Conservation (phyloP, 2,329 filamentous ascomycete genomes). For the Tolypocladium amazonense region DNA sequence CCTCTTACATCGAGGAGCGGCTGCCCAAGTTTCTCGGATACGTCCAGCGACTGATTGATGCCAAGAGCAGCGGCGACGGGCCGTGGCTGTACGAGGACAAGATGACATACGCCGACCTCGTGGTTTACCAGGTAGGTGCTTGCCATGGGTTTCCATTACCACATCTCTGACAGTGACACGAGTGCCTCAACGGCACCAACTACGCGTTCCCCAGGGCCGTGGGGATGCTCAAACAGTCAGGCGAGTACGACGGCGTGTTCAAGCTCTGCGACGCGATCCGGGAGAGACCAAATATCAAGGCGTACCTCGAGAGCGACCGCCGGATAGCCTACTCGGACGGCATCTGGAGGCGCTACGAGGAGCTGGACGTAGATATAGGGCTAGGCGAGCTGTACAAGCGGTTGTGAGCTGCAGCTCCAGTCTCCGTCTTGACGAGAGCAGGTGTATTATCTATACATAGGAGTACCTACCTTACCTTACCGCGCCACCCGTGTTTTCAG, state of each 20-base stretch:
- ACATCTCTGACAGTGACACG: background rate
- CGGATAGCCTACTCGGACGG: constrained; percentile 51
- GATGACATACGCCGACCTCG: constrained; percentile 63
- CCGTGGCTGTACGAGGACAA: constrained; percentile 56
- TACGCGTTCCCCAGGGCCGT: constrained; percentile 64
- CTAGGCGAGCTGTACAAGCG: background rate
- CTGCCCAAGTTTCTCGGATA: constrained; percentile 65
- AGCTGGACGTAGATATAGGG: constrained; percentile 31
- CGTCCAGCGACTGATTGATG: constrained; percentile 54
- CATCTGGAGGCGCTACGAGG: constrained; percentile 62
- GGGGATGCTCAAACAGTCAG: constrained; percentile 38
- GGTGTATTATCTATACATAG: no score
- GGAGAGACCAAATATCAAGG: constrained; percentile 52
- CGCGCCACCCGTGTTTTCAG: no score
- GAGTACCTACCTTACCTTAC: no score
- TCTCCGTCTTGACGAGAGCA: background rate
- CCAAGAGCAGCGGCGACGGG: constrained; percentile 42
- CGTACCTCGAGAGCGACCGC: constrained; percentile 57
- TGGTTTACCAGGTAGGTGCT: constrained; percentile 54
- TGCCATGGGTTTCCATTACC: background rate
- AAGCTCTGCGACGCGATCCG: constrained; percentile 53
- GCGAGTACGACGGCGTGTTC: constrained; percentile 52
- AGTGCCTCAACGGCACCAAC: constrained; percentile 46
- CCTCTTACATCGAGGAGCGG: constrained; percentile 47
- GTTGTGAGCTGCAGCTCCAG: background rate